Conservation (phyloP, 1,284 basidiomycete species). For the Heterobasidion annosum region DNA sequence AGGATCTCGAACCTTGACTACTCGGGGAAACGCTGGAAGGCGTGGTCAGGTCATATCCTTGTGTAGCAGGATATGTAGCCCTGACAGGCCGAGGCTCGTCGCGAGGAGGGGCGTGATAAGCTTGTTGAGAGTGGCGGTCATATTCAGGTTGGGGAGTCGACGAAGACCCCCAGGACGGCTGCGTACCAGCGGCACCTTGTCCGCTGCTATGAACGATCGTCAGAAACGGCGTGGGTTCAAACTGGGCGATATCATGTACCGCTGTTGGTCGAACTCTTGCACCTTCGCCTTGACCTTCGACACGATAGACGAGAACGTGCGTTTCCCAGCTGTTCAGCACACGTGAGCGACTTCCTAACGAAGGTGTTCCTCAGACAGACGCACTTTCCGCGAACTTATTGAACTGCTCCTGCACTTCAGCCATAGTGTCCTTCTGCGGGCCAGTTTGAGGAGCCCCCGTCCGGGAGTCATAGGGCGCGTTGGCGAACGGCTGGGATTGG, state of each 20-base stretch:
- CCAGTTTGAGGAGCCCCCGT: not conserved
- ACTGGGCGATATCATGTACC: constrained; percentile 11
- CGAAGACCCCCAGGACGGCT: constrained; percentile 4
- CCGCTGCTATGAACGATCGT: not conserved
- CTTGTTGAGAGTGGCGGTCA: constrained; percentile 12
- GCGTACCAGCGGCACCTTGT: constrained; percentile 1
- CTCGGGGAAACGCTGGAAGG: not conserved
- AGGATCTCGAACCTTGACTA: not conserved
- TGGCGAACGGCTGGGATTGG: not conserved
- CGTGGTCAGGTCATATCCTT: not conserved
- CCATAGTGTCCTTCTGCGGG: constrained; percentile 35
- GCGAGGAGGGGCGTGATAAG: constrained; percentile 10
- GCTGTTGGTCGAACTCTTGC: constrained; percentile 57
- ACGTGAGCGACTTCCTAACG: not conserved
- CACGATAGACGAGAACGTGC: constrained; percentile 61
- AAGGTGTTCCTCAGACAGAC: constrained; percentile 14
- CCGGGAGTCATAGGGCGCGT: not conserved
- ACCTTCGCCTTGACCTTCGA: constrained; percentile 75
- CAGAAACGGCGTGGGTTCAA: not conserved
- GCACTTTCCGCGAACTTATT: constrained; percentile 67
- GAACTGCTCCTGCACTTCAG: constrained; percentile 65
- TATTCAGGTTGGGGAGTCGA: not conserved
- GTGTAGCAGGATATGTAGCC: not conserved
- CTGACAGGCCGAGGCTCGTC: not conserved
- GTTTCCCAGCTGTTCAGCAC: constrained; percentile 55